A percentile compares a stretch with the other conserved stretches of the same genome.
Conservation (phyloP, 2,329 filamentous ascomycete genomes). For the Ascochyta pisi region DNA sequence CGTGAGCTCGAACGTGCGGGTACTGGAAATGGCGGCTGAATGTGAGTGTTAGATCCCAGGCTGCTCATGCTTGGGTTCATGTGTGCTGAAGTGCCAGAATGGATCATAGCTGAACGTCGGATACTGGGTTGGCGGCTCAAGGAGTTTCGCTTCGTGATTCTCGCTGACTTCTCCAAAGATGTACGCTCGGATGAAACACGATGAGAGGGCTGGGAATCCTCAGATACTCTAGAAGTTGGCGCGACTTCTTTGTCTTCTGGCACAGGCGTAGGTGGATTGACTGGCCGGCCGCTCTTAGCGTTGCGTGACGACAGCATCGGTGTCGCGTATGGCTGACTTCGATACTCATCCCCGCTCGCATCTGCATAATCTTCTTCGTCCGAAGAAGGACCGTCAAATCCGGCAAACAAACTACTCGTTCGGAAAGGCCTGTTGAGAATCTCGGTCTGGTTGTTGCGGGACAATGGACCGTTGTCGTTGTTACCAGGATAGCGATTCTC, state of each 20-base stretch:
- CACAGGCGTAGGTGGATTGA: conserved; percentile 51
- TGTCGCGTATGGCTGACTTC: conserved; percentile 48
- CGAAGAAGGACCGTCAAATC: conserved; percentile 73
- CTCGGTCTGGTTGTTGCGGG: conserved; percentile 62
- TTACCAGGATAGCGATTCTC: conserved; percentile 77
- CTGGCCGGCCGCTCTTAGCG: conserved; percentile 56
- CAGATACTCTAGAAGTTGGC: conserved; percentile 37
- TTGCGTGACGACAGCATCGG: conserved; percentile 56
- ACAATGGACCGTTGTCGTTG: conserved; percentile 79
- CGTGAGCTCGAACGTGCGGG: conserved; percentile 88
- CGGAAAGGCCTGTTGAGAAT: conserved; percentile 71
- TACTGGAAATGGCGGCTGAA: conserved; percentile 84
- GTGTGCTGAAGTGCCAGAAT: conserved; percentile 76
- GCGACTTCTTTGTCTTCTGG: conserved; percentile 51
- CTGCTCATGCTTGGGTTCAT: conserved; percentile 71
- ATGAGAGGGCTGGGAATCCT: conserved; percentile 37
- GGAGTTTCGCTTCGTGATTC: conserved; percentile 44
- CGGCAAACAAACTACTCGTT: conserved; percentile 85
- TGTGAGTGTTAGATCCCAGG: conserved; percentile 51
- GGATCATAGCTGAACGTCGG: conserved; percentile 79
- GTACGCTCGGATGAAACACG: conserved; percentile 34
- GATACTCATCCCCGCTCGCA: conserved; percentile 68
- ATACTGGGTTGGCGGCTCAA: conserved; percentile 64
- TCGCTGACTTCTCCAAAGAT: conserved; percentile 47
- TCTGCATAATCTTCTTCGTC: conserved; percentile 67